A percentile compares a stretch with the other conserved stretches of the same genome.
Conservation (phyloP, 2,329 filamentous ascomycete species). For the Nannizzia gypsea region DNA sequence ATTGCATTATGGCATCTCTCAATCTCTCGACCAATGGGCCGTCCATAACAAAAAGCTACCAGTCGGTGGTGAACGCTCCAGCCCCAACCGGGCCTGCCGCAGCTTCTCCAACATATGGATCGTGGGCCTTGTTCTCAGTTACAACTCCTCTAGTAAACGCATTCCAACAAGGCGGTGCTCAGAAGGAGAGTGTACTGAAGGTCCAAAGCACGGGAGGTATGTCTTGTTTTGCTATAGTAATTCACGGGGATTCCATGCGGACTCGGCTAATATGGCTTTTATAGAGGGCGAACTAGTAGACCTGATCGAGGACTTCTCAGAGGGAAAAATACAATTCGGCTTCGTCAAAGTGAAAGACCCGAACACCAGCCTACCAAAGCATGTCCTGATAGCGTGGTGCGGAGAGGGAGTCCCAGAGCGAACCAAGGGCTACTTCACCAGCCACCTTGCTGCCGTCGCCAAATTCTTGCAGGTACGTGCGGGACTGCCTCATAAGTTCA, state of each 20-base stretch:
- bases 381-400: slow-evolving; percentile 89
- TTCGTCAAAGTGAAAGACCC: slow-evolving; percentile 95
- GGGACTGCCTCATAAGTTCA: not conserved
- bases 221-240: slow-evolving; percentile 12
- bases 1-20: slow-evolving; percentile 57
- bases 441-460: slow-evolving; percentile 76
- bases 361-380: slow-evolving; percentile 80
- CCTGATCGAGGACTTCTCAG: slow-evolving; percentile 88
- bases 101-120: slow-evolving; percentile 67
- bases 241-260: too few species aligned
- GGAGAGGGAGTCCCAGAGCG: slow-evolving; percentile 95
- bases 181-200: slow-evolving; percentile 90
- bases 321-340: slow-evolving; percentile 92
- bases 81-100: slow-evolving; percentile 45
- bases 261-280: not conserved
- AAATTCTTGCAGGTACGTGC: slow-evolving; percentile 70
- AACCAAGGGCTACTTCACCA: slow-evolving; percentile 97
- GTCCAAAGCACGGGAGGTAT: slow-evolving; percentile 82
- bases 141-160: slow-evolving; percentile 84
- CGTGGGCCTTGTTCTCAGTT: slow-evolving; percentile 92
- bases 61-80: slow-evolving; percentile 52
- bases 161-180: slow-evolving; percentile 67
- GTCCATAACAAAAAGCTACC: slow-evolving; percentile 66
- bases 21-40: slow-evolving; percentile 69
- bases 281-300: slow-evolving; percentile 82